Evolutionary conservation across 371 early-diverging fungal genomes (phyloP).

Genomic region (Cokeromyces recurvatus): DNA sequence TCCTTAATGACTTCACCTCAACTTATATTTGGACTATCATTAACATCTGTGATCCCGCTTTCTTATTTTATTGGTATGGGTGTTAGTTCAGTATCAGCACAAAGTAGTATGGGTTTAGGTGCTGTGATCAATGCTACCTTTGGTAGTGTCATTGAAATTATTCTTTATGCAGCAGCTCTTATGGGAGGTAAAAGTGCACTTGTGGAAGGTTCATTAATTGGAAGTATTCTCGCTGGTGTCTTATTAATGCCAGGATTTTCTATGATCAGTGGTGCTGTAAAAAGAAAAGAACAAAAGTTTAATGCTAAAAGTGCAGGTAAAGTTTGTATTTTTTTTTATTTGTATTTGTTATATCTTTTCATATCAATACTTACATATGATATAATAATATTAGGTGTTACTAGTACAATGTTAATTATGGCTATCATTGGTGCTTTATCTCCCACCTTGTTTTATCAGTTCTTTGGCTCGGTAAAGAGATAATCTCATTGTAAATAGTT

Average conservation of each 20-base stretch:
- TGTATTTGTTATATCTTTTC: too few species aligned
- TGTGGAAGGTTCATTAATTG: constrained; percentile 91
- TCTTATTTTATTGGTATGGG: constrained; percentile 97
- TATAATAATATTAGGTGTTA: constrained; percentile 73
- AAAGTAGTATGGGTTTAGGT: constrained; percentile 89
- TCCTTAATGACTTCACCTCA: constrained; percentile 56
- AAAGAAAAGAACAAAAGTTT: constrained; percentile 88
- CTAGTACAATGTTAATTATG: constrained; percentile 94
- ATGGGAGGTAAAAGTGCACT: constrained; percentile 82
- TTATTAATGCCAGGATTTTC: constrained; percentile 89
- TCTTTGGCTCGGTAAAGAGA: constrained; percentile 77
- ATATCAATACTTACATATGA: too few species aligned
- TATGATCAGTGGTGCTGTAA: constrained; percentile 92
- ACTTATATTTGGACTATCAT: constrained; percentile 72
- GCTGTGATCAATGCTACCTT: constrained; percentile 97
- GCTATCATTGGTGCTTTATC: constrained; percentile 89
- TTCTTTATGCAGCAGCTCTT: constrained; percentile 86
- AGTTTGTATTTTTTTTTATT: too few species aligned
- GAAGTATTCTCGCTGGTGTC: constrained; percentile 86
- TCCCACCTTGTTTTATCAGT: constrained; percentile 91
- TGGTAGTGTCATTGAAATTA: constrained; percentile 93
- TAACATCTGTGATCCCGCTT: constrained; percentile 86
- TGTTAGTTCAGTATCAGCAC: constrained; percentile 92
- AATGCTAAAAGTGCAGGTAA: constrained; percentile 89
- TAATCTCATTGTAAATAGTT: too few species aligned